Percentiles rank a stretch among this genome's conserved stretches.
phyloP scores from a whole-genome alignment of 2,329 filamentous ascomycete species.

The Phyllosticta citrichinensis region DNA sequence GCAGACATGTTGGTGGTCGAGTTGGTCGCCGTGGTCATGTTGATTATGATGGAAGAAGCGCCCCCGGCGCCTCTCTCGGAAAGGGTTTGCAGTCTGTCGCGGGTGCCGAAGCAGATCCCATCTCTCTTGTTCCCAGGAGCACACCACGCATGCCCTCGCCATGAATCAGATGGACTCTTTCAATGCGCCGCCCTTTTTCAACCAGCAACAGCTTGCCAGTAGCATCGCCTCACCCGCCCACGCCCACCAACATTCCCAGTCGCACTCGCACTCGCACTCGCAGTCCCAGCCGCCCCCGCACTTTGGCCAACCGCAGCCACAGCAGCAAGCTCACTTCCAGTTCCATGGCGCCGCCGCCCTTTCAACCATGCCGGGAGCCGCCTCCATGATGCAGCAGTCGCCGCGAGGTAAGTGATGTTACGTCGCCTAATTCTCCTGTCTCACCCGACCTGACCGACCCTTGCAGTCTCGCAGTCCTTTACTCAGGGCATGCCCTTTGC shows the following conservation, averaged over 20 bases:
- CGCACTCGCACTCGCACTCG: neutral
- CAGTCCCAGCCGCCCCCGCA: constrained; percentile 10
- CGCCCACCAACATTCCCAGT: neutral
- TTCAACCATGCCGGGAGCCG: constrained; percentile 27
- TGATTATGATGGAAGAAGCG: neutral
- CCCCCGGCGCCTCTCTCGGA: neutral
- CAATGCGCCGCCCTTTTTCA: constrained; percentile 8
- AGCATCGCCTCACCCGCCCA: constrained; percentile 5
- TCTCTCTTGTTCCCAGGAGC: constrained; percentile 8
- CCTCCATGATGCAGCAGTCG: constrained; percentile 24
- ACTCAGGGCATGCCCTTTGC: constrained; percentile 23
- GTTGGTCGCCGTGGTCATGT: neutral
- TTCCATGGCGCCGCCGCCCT: constrained; percentile 21
- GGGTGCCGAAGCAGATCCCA: constrained; percentile 7
- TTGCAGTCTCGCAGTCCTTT: constrained; percentile 18
- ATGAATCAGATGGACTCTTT: constrained; percentile 12
- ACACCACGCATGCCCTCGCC: constrained; percentile 10
- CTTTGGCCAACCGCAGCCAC: constrained; percentile 18
- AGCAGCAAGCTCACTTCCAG: constrained; percentile 20
- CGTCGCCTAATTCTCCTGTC: constrained; percentile 11
- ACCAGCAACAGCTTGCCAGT: constrained; percentile 6
- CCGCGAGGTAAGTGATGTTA: constrained; percentile 28
- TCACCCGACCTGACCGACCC: constrained; percentile 3
- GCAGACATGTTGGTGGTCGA: neutral
- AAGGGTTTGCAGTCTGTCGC: neutral